Conservation (phyloP, 1,284 basidiomycete genomes). For the Heterobasidion occidentale region DNA sequence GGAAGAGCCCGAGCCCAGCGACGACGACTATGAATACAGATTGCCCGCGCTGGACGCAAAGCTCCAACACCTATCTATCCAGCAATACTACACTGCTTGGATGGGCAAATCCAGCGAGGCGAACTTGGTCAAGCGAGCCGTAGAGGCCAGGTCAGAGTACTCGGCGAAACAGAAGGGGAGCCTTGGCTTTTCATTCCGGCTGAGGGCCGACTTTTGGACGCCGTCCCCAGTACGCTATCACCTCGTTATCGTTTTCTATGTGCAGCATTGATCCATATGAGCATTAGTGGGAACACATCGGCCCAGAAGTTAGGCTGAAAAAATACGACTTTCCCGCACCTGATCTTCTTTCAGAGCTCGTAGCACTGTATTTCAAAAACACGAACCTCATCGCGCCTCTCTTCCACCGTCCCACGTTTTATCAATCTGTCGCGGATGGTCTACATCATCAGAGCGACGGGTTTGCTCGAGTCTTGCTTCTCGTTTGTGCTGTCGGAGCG, state of each 20-base stretch:
- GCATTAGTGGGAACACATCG: slow-evolving; percentile 32
- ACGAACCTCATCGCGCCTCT: slow-evolving; percentile 36
- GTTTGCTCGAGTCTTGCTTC: slow-evolving; percentile 41
- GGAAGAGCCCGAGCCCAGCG: not conserved
- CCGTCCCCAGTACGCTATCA: not conserved
- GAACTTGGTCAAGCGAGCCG: not conserved
- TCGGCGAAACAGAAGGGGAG: not conserved
- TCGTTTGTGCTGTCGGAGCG: slow-evolving; percentile 45
- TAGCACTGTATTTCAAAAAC: slow-evolving; percentile 40
- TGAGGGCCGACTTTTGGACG: not conserved
- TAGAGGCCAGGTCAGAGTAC: not conserved
- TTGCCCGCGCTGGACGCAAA: not conserved
- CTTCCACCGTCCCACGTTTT: slow-evolving; percentile 43
- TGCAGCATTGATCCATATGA: not conserved
- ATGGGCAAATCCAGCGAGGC: not conserved
- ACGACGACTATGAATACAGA: not conserved
- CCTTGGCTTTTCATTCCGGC: not conserved
- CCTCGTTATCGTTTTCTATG: not conserved
- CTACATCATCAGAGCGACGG: slow-evolving; percentile 32
- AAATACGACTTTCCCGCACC: slow-evolving; percentile 23
- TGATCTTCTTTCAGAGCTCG: slow-evolving; percentile 32
- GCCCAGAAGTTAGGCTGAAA: slow-evolving; percentile 5
- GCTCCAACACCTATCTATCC: not conserved
- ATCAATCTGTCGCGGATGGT: slow-evolving; percentile 27
- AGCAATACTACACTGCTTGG: not conserved